A percentile compares a stretch with the other conserved stretches of the same genome.
Conservation (phyloP, 768 basidiomycete species). For the Phylloporus scabripes region DNA sequence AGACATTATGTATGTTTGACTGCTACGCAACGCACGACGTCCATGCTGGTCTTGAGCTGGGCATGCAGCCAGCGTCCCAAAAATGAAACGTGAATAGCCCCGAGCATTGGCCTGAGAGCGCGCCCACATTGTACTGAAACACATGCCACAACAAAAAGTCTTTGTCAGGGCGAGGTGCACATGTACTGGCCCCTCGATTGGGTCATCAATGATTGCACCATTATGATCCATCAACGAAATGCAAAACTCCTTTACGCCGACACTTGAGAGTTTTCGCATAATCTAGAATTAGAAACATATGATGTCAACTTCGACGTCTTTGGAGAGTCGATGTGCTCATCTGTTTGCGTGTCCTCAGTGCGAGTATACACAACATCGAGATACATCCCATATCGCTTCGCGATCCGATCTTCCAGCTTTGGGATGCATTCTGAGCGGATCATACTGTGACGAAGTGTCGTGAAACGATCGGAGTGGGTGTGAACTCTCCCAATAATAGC, state of each 20-base stretch:
- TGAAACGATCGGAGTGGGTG: conserved; percentile 2
- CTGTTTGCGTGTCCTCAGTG: background rate
- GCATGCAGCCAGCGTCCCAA: background rate
- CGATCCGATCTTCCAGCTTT: background rate
- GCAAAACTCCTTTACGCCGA: no score
- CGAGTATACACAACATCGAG: background rate
- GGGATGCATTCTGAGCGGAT: background rate
- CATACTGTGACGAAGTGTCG: background rate
- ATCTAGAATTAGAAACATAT: background rate
- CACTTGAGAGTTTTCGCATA: no score
- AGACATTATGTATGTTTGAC: background rate
- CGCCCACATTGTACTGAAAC: background rate
- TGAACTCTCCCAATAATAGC: background rate
- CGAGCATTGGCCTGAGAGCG: background rate
- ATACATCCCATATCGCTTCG: background rate
- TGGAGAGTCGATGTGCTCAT: background rate
- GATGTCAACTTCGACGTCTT: background rate
- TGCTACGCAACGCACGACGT: background rate
- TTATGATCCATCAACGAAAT: background rate
- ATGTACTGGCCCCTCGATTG: background rate
- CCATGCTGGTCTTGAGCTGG: background rate
- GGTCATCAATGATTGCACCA: background rate
- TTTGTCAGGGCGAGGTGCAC: background rate
- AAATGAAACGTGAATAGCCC: background rate
- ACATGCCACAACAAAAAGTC: background rate